These are phyloP conservation scores for Colletotrichum ledebouriae DNA, from an alignment of 2,329 filamentous ascomycete genomes.

Conservation along the genomic window DNA sequence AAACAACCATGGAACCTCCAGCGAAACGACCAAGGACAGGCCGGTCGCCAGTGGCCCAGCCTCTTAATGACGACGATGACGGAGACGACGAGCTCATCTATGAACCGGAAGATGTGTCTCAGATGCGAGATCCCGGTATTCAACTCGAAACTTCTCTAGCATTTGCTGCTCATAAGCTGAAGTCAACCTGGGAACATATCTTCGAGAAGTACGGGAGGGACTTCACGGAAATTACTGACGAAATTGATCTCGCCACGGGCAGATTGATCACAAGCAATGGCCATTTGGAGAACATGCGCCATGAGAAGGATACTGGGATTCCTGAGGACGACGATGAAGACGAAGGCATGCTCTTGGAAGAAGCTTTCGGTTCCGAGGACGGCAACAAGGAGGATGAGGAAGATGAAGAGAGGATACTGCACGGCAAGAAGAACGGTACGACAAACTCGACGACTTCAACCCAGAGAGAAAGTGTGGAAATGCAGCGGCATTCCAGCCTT, in stretches of 20 bases:
- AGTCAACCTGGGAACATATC: constrained; percentile 87
- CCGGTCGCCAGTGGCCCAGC: constrained; percentile 52
- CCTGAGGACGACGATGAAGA: constrained; percentile 53
- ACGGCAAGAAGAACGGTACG: constrained; percentile 24
- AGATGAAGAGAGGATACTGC: constrained; percentile 45
- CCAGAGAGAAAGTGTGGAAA: not conserved
- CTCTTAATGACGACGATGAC: constrained; percentile 50
- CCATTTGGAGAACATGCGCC: constrained; percentile 76
- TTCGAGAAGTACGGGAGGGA: constrained; percentile 90
- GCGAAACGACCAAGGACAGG: constrained; percentile 72
- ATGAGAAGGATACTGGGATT: constrained; percentile 63
- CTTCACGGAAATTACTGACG: constrained; percentile 86
- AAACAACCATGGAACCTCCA: constrained; percentile 66
- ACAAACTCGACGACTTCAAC: not conserved
- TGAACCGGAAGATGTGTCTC: constrained; percentile 61
- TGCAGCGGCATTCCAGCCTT: constrained; percentile 2
- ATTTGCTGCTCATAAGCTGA: constrained; percentile 78
- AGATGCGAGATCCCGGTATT: constrained; percentile 65
- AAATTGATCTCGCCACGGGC: constrained; percentile 87
- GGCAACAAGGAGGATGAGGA: constrained; percentile 44
- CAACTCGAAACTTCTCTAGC: constrained; percentile 73
- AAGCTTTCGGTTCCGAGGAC: constrained; percentile 46
- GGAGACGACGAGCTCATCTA: constrained; percentile 62
- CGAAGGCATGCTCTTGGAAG: constrained; percentile 50
- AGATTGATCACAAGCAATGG: constrained; percentile 92